Evolutionary conservation across 306 rosid species (phyloP), one percentile per base, ranked within the genome.

Genomic region (Carpinus fangiana): DNA sequence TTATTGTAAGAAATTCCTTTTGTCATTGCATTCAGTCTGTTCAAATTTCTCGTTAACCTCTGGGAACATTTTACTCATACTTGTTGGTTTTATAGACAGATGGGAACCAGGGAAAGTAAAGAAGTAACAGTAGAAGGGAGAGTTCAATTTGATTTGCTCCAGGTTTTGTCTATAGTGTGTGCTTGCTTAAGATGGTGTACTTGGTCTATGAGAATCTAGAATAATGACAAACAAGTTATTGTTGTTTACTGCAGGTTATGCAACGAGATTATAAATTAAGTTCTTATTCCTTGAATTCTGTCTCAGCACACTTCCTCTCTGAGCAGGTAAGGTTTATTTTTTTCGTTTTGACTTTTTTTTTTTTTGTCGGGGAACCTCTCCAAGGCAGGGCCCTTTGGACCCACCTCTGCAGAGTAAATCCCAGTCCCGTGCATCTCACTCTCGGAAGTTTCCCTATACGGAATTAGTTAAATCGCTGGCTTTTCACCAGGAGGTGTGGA

Each of bases 111-210:
- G 87, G 99, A 95, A 81, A 93, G 99, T 77, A 95, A 95, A 85
- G 99, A 95, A 85, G 93, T 95, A 57, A 73, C 96, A 36, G 76
- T 95, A 71, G 98, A 95, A 83, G 99, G 99, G 84, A 86, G 99
- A 86, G 99, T 95, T 82, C 99, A 95, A 80, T 95, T 95, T 85
- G 99, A 95, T 86, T 85, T 95, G 87, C 93, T 95, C 79, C 99
- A 95, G 99, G 99, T 95, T 76, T 75, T 72, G 62, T 80, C 69
- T 34, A 60, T 54, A 60, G 72, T 45, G 23, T 74, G 57, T 75
- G 80, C 47, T 82, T 80, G 73, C 72, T 73, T 76, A 71, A 76
- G 70, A 76, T 80, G 74, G 6, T 68, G 4, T 83, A 57, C 56
- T 20, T 78, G 72, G 73, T 73, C 1, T 64, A 50, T 77, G 54